Percentiles rank a stretch among this genome's conserved stretches.
phyloP scores from a whole-genome alignment of 2,329 filamentous ascomycete species.

The Fusarium chlamydosporum region DNA sequence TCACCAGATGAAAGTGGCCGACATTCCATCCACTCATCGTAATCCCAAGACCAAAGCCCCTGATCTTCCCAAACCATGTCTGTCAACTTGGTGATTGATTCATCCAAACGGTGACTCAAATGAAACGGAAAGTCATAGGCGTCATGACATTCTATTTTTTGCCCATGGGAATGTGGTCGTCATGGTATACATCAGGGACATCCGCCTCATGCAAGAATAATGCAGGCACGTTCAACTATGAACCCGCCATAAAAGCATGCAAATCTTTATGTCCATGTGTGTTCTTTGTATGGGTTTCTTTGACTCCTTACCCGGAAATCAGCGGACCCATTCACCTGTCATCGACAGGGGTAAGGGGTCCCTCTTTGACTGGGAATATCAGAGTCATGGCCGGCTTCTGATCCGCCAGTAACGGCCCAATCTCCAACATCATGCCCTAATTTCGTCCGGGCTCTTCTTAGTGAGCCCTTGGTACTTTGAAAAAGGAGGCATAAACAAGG shows the following conservation, averaged over 20 bases:
- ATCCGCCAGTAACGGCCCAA: slow-evolving; percentile 38
- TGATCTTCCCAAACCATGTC: not conserved
- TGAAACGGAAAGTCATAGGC: slow-evolving; percentile 24
- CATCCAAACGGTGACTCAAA: slow-evolving; percentile 33
- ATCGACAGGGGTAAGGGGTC: slow-evolving; percentile 37
- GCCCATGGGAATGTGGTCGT: slow-evolving; percentile 42
- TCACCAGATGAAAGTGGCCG: slow-evolving; percentile 35
- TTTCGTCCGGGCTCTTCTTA: slow-evolving; percentile 27
- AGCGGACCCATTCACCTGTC: slow-evolving; percentile 26
- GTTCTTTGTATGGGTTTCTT: slow-evolving; percentile 23
- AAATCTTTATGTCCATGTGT: slow-evolving; percentile 33
- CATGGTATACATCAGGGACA: slow-evolving; percentile 46
- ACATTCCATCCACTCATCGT: slow-evolving; percentile 39
- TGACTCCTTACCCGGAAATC: slow-evolving; percentile 30
- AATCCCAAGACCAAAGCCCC: not conserved
- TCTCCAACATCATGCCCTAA: slow-evolving; percentile 46
- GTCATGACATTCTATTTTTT: slow-evolving; percentile 36
- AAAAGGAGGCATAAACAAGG: slow-evolving; percentile 46
- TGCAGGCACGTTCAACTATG: slow-evolving; percentile 21
- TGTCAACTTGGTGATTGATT: slow-evolving; percentile 22
- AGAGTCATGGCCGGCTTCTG: slow-evolving; percentile 32
- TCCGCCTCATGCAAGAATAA: slow-evolving; percentile 33
- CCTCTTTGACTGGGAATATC: slow-evolving; percentile 35
- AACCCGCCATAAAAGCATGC: slow-evolving; percentile 7
- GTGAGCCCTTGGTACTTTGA: slow-evolving; percentile 30